These are phyloP conservation scores for Aotearoamyces nothofagi DNA, from an alignment of 2,329 filamentous ascomycete genomes.

Conservation along the genomic window DNA sequence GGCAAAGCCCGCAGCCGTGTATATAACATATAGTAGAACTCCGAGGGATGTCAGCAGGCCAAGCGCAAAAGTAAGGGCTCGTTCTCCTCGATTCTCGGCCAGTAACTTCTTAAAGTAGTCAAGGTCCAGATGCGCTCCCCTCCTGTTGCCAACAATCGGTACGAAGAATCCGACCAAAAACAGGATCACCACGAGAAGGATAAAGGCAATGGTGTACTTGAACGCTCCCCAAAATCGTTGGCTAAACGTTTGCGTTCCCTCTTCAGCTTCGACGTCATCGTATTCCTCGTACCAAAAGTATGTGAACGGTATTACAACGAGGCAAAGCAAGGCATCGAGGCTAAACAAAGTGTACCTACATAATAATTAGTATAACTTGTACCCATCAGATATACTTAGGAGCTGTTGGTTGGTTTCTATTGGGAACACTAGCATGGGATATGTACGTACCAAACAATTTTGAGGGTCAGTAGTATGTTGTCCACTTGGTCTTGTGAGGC, in stretches of 20 bases:
- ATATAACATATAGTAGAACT: conserved; percentile 72
- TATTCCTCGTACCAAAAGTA: conserved; percentile 99
- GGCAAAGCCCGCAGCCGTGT: conserved; percentile 79
- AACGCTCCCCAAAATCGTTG: conserved; percentile 67
- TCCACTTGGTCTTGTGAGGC: conserved; percentile 70
- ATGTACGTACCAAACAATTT: conserved; percentile 83
- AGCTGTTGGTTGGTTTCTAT: too few species aligned
- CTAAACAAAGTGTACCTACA: conserved; percentile 90
- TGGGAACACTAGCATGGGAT: too few species aligned
- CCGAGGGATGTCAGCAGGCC: conserved; percentile 82
- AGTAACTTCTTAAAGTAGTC: conserved; percentile 85
- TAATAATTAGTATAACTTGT: too few species aligned
- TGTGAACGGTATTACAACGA: conserved; percentile 82
- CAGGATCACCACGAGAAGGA: conserved; percentile 63
- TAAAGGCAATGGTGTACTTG: conserved; percentile 81
- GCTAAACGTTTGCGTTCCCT: conserved; percentile 55
- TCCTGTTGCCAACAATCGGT: conserved; percentile 55
- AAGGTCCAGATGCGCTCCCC: conserved; percentile 57
- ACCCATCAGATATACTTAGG: too few species aligned
- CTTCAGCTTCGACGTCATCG: conserved; percentile 75
- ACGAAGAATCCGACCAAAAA: conserved; percentile 93
- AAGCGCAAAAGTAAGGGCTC: conserved; percentile 77
- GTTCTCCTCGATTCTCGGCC: conserved; percentile 77
- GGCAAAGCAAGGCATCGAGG: conserved; percentile 75
- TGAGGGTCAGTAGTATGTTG: conserved; percentile 64